Conservation (phyloP, 176 grass and related monocot genomes). For the Carex parvula region DNA sequence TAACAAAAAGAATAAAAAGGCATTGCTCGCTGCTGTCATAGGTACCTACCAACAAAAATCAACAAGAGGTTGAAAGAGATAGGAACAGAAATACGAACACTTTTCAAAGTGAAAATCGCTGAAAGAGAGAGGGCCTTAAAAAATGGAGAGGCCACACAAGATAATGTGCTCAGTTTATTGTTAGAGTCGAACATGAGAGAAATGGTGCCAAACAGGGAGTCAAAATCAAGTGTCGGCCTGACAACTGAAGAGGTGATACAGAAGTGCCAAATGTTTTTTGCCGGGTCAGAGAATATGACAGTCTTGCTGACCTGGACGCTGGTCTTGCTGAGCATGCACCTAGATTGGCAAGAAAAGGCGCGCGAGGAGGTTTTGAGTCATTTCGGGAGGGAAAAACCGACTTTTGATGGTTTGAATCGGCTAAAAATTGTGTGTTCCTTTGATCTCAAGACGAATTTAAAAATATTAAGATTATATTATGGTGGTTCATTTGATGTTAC, state of each 20-base stretch:
- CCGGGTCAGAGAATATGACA: constrained; percentile 66
- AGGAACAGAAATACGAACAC: constrained; percentile 29
- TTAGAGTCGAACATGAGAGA: constrained; percentile 57
- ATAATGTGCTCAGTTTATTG: constrained; percentile 60
- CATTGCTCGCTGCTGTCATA: constrained; percentile 15
- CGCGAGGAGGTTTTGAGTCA: constrained; percentile 68
- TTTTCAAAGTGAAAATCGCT: constrained; percentile 49
- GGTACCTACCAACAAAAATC: constrained; percentile 62
- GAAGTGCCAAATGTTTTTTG: constrained; percentile 88
- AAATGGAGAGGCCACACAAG: constrained; percentile 35
- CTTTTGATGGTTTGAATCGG: constrained; percentile 44
- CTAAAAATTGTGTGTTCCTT: constrained; percentile 53
- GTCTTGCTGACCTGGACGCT: constrained; percentile 80
- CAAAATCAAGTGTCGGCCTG: constrained; percentile 34
- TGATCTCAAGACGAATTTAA: no score
- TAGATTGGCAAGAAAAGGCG: constrained; percentile 57
- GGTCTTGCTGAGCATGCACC: constrained; percentile 63
- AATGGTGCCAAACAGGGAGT: constrained; percentile 28
- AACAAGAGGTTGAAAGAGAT: constrained; percentile 51
- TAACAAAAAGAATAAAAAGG: not conserved
- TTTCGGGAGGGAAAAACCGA: constrained; percentile 44
- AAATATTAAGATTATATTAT: no score
- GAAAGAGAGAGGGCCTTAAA: constrained; percentile 44
- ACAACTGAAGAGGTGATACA: constrained; percentile 58
- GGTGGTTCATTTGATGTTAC: no score